These are phyloP conservation scores for Phytophthora macrochlamydospora DNA, from an alignment of 352 stramenopile genomes.

Conservation along the genomic window DNA sequence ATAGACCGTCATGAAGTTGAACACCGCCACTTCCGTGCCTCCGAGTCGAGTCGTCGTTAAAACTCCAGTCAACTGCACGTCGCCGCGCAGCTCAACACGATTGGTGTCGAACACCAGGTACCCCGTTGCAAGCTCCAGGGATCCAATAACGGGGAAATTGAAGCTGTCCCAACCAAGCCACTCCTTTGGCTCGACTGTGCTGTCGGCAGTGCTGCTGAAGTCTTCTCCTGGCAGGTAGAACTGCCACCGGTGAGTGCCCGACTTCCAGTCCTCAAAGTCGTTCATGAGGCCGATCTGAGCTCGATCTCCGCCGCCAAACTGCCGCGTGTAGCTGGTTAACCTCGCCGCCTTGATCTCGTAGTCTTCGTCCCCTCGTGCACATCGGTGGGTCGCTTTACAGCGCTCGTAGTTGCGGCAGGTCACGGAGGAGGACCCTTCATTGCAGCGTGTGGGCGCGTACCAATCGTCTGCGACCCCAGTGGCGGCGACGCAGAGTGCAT, in stretches of 20 bases:
- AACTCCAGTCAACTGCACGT: conserved; percentile 61
- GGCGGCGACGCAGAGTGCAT: neutral
- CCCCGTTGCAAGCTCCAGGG: conserved; percentile 74
- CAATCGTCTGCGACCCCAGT: conserved; percentile 44
- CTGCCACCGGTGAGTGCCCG: conserved; percentile 78
- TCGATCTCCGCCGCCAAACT: conserved; percentile 84
- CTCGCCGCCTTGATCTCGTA: conserved; percentile 83
- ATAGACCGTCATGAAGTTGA: conserved; percentile 96
- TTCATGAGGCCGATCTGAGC: conserved; percentile 83
- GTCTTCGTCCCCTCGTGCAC: conserved; percentile 87
- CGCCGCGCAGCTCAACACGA: conserved; percentile 51
- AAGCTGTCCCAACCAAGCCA: conserved; percentile 66
- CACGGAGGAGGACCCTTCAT: conserved; percentile 43
- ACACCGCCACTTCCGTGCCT: conserved; percentile 92
- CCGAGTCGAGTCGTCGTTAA: conserved; percentile 64
- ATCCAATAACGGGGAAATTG: conserved; percentile 70
- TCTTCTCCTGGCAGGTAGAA: conserved; percentile 28
- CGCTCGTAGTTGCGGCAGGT: conserved; percentile 86
- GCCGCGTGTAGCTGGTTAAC: conserved; percentile 78
- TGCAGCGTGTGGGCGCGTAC: conserved; percentile 69
- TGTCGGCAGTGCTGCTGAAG: conserved; percentile 16
- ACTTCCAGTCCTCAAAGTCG: conserved; percentile 97
- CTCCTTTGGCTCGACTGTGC: conserved; percentile 16
- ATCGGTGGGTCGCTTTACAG: conserved; percentile 95
- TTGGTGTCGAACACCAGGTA: conserved; percentile 85